phyloP scores from a whole-genome alignment of 2,329 filamentous ascomycete genomes.

The Cladophialophora psammophila region DNA sequence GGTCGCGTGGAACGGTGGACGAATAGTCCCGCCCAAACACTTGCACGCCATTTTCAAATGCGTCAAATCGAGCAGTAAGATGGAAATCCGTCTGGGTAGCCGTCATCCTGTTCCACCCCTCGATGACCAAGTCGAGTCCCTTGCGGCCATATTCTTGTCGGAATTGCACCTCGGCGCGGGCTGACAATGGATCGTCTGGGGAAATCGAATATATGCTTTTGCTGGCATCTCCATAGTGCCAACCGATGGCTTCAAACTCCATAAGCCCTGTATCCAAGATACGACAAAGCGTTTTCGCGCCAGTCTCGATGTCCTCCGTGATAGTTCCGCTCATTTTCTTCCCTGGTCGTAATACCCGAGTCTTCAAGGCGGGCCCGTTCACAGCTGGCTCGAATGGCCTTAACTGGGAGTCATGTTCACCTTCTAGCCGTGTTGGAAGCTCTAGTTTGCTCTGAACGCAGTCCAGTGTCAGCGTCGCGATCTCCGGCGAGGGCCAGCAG shows the following conservation, averaged over 20 bases:
- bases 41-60: conserved; percentile 18
- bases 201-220: conserved; percentile 23
- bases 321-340: conserved; percentile 14
- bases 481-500: conserved; percentile 29
- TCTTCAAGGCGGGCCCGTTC: conserved; percentile 17
- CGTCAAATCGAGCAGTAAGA: conserved; percentile 24
- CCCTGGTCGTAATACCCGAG: conserved; percentile 8
- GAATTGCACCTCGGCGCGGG: conserved; percentile 22
- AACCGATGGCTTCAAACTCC: conserved; percentile 19
- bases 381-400: conserved; percentile 3
- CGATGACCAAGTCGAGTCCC: conserved; percentile 15
- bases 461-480: conserved; percentile 24
- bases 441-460: conserved; percentile 19
- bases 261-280: conserved; percentile 14
- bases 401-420: background rate
- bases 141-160: conserved; percentile 25
- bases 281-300: conserved; percentile 10
- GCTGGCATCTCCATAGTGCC: conserved; percentile 25
- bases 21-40: conserved; percentile 23
- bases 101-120: conserved; percentile 23
- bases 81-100: conserved; percentile 20
- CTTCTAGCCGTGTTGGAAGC: conserved; percentile 9
- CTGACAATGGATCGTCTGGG: conserved; percentile 27
- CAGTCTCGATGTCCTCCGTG: conserved; percentile 18
- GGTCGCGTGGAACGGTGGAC: conserved; percentile 18